phyloP scores from a whole-genome alignment of 2,329 filamentous ascomycete genomes.

The Grosmannia penicillata region DNA sequence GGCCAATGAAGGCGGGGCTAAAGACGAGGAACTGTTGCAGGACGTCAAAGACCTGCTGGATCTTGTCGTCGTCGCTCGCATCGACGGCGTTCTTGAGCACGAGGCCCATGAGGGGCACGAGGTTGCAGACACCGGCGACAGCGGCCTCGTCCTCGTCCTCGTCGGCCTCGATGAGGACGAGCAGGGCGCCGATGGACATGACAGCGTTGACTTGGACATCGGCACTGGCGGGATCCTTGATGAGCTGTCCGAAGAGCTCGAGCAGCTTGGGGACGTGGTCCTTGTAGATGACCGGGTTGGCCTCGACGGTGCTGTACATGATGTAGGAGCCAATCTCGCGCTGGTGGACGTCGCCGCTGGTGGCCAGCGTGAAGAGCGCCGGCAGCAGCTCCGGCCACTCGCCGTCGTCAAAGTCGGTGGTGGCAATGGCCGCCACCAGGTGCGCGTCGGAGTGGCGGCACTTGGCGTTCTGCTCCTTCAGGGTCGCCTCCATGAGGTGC shows the following conservation, averaged over 20 bases:
- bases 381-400: conserved; percentile 73
- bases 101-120: conserved; percentile 77
- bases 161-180: conserved; percentile 76
- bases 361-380: conserved; percentile 65
- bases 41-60: conserved; percentile 85
- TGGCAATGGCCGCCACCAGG: conserved; percentile 74
- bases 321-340: conserved; percentile 89
- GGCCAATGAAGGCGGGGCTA: conserved; percentile 68
- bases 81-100: conserved; percentile 77
- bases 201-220: conserved; percentile 93
- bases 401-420: conserved; percentile 72
- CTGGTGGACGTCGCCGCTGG: conserved; percentile 58
- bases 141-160: conserved; percentile 70
- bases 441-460: conserved; percentile 79
- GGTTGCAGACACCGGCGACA: conserved; percentile 59
- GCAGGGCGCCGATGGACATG: conserved; percentile 73
- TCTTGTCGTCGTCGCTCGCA: conserved; percentile 68
- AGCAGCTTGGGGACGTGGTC: conserved; percentile 72
- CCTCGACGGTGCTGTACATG: conserved; percentile 81
- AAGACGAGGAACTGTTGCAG: conserved; percentile 92
- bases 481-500: conserved; percentile 68
- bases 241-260: conserved; percentile 69
- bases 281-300: conserved; percentile 69
- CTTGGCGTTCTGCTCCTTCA: conserved; percentile 63
- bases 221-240: conserved; percentile 77